A percentile compares a stretch with the other conserved stretches of the same genome.
Evolutionary conservation across 345 rosid species (phyloP).

Genomic region (Populus davidiana): DNA sequence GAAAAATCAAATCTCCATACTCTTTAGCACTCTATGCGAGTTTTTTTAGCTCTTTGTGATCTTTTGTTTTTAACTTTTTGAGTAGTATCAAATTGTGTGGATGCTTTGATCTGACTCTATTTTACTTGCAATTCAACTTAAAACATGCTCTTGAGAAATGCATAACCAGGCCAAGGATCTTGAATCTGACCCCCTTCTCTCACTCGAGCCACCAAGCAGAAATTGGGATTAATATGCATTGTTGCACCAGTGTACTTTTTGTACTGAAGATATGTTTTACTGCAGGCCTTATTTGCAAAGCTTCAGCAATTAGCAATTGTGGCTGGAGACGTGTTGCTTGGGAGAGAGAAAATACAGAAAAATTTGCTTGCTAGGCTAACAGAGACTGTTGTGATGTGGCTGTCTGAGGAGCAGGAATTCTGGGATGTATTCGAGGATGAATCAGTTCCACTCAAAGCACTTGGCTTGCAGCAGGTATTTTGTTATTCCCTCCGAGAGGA

Average conservation of each 20-base stretch:
- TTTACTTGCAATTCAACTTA: neutral
- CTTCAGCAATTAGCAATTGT: conserved; percentile 91
- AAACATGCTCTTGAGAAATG: neutral
- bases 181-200: neutral
- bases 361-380: conserved; percentile 88
- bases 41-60: neutral
- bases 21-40: neutral
- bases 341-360: conserved; percentile 91
- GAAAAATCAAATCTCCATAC: neutral
- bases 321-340: conserved; percentile 89
- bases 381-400: conserved; percentile 93
- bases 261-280: conserved; percentile 7
- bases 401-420: conserved; percentile 88
- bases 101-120: neutral
- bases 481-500: conserved; percentile 2
- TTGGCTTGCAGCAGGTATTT: conserved; percentile 85
- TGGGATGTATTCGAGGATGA: conserved; percentile 90
- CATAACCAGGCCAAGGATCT: neutral
- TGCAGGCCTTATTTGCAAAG: conserved; percentile 91
- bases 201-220: conserved; percentile 1
- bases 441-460: conserved; percentile 63
- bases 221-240: neutral
- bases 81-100: neutral
- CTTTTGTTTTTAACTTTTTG: neutral
- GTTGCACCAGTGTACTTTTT: neutral